Percentiles rank a stretch among this genome's conserved stretches.
Evolutionary conservation across 2,329 filamentous ascomycete genomes (phyloP).

Genomic region (Fusarium circinatum): DNA sequence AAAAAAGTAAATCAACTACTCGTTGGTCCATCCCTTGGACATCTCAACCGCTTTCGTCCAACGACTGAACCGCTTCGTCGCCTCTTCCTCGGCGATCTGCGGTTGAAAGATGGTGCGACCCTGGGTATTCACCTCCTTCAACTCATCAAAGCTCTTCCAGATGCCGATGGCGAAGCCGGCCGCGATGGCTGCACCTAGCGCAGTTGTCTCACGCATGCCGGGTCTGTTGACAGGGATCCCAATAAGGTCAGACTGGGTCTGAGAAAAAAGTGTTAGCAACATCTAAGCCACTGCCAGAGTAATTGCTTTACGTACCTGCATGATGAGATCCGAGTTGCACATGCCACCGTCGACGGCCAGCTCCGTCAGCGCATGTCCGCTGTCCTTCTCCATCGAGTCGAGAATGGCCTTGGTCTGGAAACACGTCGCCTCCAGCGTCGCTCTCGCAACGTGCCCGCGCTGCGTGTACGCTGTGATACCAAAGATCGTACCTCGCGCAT

Average conservation of each 20-base stretch:
- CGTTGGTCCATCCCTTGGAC: slow-evolving; percentile 75
- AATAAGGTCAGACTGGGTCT: slow-evolving; percentile 83
- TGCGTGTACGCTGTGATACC: slow-evolving; percentile 82
- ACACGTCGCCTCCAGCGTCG: slow-evolving; percentile 83
- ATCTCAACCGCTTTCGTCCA: slow-evolving; percentile 84
- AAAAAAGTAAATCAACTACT: slow-evolving; percentile 28
- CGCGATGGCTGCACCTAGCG: slow-evolving; percentile 82
- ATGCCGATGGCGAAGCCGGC: slow-evolving; percentile 80
- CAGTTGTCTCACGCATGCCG: slow-evolving; percentile 85
- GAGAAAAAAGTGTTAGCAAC: background rate
- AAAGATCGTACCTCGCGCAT: slow-evolving; percentile 82
- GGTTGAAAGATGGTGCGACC: slow-evolving; percentile 76
- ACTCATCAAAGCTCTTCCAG: slow-evolving; percentile 78
- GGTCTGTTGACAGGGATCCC: slow-evolving; percentile 82
- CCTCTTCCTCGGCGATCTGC: slow-evolving; percentile 67
- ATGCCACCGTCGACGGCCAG: slow-evolving; percentile 87
- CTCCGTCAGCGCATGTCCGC: slow-evolving; percentile 75
- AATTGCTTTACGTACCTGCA: slow-evolving; percentile 63
- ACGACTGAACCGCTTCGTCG: slow-evolving; percentile 71
- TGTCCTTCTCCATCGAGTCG: slow-evolving; percentile 83
- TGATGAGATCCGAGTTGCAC: slow-evolving; percentile 82
- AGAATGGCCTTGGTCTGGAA: slow-evolving; percentile 87
- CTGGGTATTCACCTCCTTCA: slow-evolving; percentile 76
- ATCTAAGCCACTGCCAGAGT: too few species aligned
- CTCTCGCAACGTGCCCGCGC: slow-evolving; percentile 80